phyloP scores from a whole-genome alignment of 148 eudicot species.

The Pouteria glomerata region DNA sequence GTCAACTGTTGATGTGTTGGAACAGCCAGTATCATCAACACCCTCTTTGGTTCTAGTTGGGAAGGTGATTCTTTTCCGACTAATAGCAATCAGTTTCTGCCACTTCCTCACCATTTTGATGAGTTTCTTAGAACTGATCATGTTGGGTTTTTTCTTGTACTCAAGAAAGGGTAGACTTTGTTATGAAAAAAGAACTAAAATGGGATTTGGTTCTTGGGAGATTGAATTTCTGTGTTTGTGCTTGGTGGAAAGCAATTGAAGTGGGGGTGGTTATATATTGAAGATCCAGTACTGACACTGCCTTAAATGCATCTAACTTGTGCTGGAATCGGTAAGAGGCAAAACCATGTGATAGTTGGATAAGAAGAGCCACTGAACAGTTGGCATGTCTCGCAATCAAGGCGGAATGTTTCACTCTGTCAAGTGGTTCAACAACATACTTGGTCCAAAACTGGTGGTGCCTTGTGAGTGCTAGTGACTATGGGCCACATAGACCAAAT shows the following conservation, averaged over 20 bases:
- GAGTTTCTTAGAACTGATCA: constrained; percentile 43
- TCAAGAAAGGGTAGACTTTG: background rate
- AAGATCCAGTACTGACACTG: background rate
- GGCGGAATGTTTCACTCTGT: background rate
- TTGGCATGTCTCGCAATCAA: background rate
- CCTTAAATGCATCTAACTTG: background rate
- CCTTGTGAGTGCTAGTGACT: no score
- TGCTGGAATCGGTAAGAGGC: background rate
- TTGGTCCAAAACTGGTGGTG: no score
- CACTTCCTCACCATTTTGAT: constrained; percentile 37
- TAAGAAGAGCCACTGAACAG: background rate
- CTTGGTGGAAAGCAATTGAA: background rate
- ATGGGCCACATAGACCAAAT: no score
- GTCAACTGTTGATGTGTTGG: background rate
- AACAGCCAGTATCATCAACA: background rate
- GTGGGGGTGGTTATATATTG: background rate
- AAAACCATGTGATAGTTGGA: constrained; percentile 10
- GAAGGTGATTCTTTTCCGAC: constrained; percentile 24
- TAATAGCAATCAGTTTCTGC: constrained; percentile 24
- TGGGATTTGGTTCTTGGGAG: background rate
- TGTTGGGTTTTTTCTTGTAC: constrained; percentile 7
- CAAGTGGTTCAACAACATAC: background rate
- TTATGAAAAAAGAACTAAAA: background rate
- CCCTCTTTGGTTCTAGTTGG: background rate
- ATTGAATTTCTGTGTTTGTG: background rate